Evolutionary conservation across 768 basidiomycete genomes (phyloP), one percentile per base, ranked within the genome.

Genomic region (Lenzites betulinus): DNA sequence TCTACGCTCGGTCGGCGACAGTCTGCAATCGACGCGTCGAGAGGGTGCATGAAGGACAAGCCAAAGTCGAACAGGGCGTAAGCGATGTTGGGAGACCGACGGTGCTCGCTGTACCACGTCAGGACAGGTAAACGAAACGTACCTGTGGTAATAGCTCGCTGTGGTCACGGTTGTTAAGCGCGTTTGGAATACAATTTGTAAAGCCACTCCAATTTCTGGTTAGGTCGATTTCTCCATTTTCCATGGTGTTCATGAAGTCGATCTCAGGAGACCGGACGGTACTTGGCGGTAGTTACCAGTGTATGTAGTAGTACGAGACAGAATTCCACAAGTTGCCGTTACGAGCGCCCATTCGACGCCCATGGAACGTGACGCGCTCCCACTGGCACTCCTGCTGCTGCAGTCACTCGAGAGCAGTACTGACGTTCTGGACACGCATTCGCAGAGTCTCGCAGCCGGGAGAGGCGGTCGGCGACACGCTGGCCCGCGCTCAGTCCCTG

Each of bases 281-380:
- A n/a, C n/a, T n/a, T n/a, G n/a, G n/a, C n/a, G n/a, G n/a, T n/a
- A n/a, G n/a, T n/a, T n/a, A n/a, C n/a, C n/a, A n/a, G n/a, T n/a
- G n/a, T n/a, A n/a, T n/a, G n/a, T n/a, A n/a, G n/a, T n/a, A n/a
- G n/a, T n/a, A n/a, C n/a, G n/a, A n/a, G n/a, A n/a, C n/a, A n/a
- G n/a, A n/a, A n/a, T n/a, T n/a, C n/a, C n/a, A n/a, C n/a, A n/a
- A n/a, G n/a, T n/a, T n/a, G n/a, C 71, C 56, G 65, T 68, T 56
- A 70, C 71, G 6, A 59, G 67, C 36, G 71, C 70, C 16, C 64
- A 70, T 11, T 66, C 71, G 9, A 73, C 70, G 57, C 54, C 65
- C n/a, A 73, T n/a, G n/a, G n/a, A n/a, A n/a, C n/a, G n/a, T n/a
- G n/a, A 67, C 59, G 70, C 70, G 15, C 68, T 73, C 22, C 70